Conservation (phyloP, 768 basidiomycete species). For the Pisolithus microcarpus region DNA sequence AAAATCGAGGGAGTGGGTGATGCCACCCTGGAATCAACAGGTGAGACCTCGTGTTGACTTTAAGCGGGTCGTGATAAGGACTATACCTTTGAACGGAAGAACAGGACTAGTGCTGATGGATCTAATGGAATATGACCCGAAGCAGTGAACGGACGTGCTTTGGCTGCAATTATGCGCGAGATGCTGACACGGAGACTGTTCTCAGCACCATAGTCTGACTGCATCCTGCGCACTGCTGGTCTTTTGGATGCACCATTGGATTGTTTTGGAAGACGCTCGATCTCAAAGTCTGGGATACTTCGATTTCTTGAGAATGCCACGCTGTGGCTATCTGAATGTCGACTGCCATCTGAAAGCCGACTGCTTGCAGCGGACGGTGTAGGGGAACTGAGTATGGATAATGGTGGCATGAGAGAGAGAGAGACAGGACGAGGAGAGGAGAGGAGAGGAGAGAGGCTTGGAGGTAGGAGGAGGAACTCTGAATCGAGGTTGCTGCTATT, state of each 20-base stretch:
- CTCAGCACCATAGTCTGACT: slow-evolving; percentile 46
- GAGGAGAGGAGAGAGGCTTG: slow-evolving; percentile 8
- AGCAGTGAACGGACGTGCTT: slow-evolving; percentile 55
- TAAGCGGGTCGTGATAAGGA: background rate
- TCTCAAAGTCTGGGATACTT: slow-evolving; percentile 53
- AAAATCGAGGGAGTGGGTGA: slow-evolving; percentile 75
- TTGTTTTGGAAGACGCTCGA: slow-evolving; percentile 47
- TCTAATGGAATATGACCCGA: slow-evolving; percentile 68
- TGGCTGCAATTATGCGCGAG: slow-evolving; percentile 48
- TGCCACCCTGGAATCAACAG: slow-evolving; percentile 48
- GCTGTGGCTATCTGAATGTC: slow-evolving; percentile 27
- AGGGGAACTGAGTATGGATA: slow-evolving; percentile 26
- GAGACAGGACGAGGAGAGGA: too few species aligned
- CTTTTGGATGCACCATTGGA: slow-evolving; percentile 24
- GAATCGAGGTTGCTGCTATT: slow-evolving; percentile 18
- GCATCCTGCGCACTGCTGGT: slow-evolving; percentile 23
- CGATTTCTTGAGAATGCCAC: slow-evolving; percentile 33
- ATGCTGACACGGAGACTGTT: slow-evolving; percentile 49
- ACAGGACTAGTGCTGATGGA: slow-evolving; percentile 57
- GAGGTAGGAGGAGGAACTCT: slow-evolving; percentile 5
- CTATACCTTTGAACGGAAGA: slow-evolving; percentile 72
- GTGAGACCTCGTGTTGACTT: background rate
- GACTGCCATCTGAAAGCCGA: slow-evolving; percentile 34
- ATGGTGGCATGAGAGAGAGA: slow-evolving; percentile 20
- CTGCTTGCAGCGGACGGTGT: slow-evolving; percentile 26